Base-by-base conservation (phyloP, 495 filamentous ascomycete genomes). In the Zalerion maritima region DNA sequence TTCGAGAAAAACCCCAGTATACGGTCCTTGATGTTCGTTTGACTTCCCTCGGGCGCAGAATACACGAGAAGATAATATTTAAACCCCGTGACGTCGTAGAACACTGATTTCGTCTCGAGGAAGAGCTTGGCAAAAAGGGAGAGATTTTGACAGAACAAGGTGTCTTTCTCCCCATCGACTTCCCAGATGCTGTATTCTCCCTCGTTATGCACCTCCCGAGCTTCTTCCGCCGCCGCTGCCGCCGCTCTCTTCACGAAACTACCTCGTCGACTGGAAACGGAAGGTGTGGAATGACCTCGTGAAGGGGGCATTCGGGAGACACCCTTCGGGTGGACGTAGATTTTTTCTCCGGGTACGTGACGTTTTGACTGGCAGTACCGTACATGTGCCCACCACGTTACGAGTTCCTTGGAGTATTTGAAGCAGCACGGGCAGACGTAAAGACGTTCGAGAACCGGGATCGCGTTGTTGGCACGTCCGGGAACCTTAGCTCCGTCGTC, bases 111-210 rank as follows among this genome's bases (percentile, higher is more conserved):
- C 48, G 86, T 93, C 49, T 94, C 86, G 31, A 97, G 75, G 53
- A 94, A 97, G 29, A 97, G 69, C 46, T 96, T 96, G n/a, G 84
- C 82, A 52, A 96, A 94, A 22, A 97, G 76, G 12, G 81, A 92
- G 31, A 97, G 68, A 46, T 93, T 94, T 55, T 96, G 89, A 38
- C 81, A 81, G 54, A 85, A 97, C 9, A 78, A 77, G 40, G 69
- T 76, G 32, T 94, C 65, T 35, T 79, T 68, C 42, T 79, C 79
- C 18, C 89, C 89, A 45, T 97, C 89, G 1, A 97, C 69, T 49
- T 94, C 81, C 66, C 81, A 86, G n/a, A 97, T 50, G 41, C 60
- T 67, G 64, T 64, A 69, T 34, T 58, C 55, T 4, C 55, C 64
- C 25, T 59, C 41, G 29, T 75, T 28, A 55, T 63, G 44, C 60